Percentiles rank a stretch among this genome's conserved stretches.
Evolutionary conservation across 2,329 filamentous ascomycete species (phyloP).

Genomic region (Colletotrichum musae): DNA sequence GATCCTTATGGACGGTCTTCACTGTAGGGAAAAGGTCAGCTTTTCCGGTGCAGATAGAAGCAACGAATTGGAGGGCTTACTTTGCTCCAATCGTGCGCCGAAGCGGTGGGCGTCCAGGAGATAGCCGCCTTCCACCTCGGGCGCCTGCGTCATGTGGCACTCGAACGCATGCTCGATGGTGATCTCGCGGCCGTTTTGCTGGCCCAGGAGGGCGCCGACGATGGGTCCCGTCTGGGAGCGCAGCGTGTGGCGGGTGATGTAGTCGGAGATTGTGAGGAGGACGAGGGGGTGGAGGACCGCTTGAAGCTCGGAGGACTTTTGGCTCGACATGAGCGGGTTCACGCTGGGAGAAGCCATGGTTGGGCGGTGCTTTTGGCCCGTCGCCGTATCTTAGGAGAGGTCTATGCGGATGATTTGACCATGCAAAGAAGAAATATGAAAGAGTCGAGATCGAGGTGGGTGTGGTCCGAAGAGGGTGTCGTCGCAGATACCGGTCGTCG

Average conservation of each 20-base stretch:
- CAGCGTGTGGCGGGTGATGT: slow-evolving; percentile 91
- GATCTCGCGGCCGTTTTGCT: slow-evolving; percentile 90
- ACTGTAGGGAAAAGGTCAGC: slow-evolving; percentile 64
- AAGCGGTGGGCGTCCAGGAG: slow-evolving; percentile 82
- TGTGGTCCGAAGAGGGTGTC: background rate
- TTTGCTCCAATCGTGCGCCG: slow-evolving; percentile 83
- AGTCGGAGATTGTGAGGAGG: slow-evolving; percentile 96
- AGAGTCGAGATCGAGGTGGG: background rate
- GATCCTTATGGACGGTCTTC: slow-evolving; percentile 88
- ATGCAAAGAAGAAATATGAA: slow-evolving; percentile 1
- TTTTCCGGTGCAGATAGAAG: background rate
- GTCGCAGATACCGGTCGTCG: background rate
- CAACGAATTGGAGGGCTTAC: slow-evolving; percentile 62
- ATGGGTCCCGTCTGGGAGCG: slow-evolving; percentile 82
- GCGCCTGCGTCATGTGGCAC: slow-evolving; percentile 69
- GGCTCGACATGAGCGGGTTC: slow-evolving; percentile 75
- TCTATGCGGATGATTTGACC: slow-evolving; percentile 1
- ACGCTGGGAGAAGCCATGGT: slow-evolving; percentile 62
- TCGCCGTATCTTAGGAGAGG: slow-evolving; percentile 15
- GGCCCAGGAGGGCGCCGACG: slow-evolving; percentile 89
- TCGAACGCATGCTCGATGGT: slow-evolving; percentile 96
- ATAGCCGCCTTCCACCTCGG: slow-evolving; percentile 67
- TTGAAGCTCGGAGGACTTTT: slow-evolving; percentile 81
- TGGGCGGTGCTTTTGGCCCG: slow-evolving; percentile 38
- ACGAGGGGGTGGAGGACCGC: slow-evolving; percentile 93